Percentiles rank a stretch among this genome's conserved stretches.
Conservation (phyloP, 2,329 filamentous ascomycete species). For the Pseudogymnoascus sp. region DNA sequence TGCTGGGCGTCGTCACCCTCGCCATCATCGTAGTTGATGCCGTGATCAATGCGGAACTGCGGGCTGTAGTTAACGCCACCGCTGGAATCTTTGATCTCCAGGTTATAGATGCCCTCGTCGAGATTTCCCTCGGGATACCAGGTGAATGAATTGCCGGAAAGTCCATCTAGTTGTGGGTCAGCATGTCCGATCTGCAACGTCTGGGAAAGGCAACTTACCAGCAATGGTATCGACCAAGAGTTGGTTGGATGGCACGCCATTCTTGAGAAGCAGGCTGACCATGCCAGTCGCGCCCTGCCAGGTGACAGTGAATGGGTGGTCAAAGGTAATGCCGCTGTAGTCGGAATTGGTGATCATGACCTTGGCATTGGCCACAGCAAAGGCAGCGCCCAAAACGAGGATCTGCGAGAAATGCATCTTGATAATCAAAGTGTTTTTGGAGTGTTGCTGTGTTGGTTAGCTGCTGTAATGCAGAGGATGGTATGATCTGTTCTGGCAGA, state of each 20-base stretch:
- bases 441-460: background rate
- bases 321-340: constrained; percentile 19
- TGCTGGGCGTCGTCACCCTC: background rate
- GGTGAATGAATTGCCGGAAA: constrained; percentile 18
- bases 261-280: constrained; percentile 23
- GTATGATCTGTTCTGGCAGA: background rate
- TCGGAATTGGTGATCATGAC: constrained; percentile 20
- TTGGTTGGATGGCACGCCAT: constrained; percentile 19
- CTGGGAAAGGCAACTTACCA: constrained; percentile 15
- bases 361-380: constrained; percentile 17
- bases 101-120: constrained; percentile 18
- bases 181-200: background rate
- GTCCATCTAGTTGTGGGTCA: constrained; percentile 15
- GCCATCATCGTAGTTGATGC: background rate
- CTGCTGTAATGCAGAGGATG: background rate
- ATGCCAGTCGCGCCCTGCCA: constrained; percentile 21
- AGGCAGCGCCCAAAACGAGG: constrained; percentile 19
- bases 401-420: constrained; percentile 26
- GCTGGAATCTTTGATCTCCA: constrained; percentile 21
- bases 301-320: constrained; percentile 19
- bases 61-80: constrained; percentile 20
- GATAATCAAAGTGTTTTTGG: constrained; percentile 10
- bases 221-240: constrained; percentile 20
- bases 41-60: constrained; percentile 21
- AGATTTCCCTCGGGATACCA: constrained; percentile 16